Evolutionary conservation across 2,329 filamentous ascomycete species (phyloP), one percentile per base, ranked within the genome.

Genomic region (Clonostachys byssicola): DNA sequence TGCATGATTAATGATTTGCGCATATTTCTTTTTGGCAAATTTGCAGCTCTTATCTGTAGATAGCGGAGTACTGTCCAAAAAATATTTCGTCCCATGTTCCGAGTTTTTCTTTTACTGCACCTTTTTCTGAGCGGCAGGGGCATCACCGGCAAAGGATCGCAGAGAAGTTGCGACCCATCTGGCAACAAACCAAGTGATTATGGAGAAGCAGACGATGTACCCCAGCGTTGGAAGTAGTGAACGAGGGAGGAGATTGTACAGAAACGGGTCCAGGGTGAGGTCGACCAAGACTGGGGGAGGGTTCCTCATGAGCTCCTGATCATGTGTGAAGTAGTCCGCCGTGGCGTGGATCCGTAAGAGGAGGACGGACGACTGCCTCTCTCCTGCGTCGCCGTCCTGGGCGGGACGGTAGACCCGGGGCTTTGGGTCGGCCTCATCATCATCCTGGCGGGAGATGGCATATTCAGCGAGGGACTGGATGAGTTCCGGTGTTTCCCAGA

Each of bases 301-400:
- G 51, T 76, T 59, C 43, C 72, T 67, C 92, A 97, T 97, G 58
- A 96, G 77, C 2, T 77, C 77, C 51, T 72, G 67, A 61, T 96
- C 79, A 49, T 82, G 76, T 12, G 88, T 87, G 66, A 88, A 95
- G 71, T 92, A 99, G 58, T 95, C 89, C 42, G 94, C 91, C 17
- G 85, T 82, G 13, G 91, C 81, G 52, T 78, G 75, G 45, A 97
- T 73, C 52, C 82, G 86, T 4, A 97, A 78, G 47, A 95, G 81
- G 8, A 94, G 72, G 33, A 82, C 59, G 1, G 85, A 86, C 20
- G 68, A 56, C n/a, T 52, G 43, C 16, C 51, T 54, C 42, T 60
- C 54, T 39, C 44, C 48, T 33, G 47, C 48, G 23, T 52, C 50
- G 33, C 52, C 51, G 33, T 34, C 42, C 30, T 43, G 43, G 5